Conservation (phyloP, 768 basidiomycete genomes). For the Russula brevipes region DNA sequence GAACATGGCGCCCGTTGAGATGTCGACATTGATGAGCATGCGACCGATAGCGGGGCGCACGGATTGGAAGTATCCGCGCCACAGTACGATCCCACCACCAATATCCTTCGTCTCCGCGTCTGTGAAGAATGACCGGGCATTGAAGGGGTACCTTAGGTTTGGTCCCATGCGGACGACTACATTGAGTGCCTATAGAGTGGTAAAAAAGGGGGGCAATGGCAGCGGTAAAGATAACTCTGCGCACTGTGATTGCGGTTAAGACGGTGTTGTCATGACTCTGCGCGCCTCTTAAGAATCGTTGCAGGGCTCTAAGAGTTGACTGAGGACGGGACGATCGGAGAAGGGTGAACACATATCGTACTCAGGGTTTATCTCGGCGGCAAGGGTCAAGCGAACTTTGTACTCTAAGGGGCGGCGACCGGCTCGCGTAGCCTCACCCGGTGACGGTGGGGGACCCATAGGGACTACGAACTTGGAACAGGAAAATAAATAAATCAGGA, state of each 20-base stretch:
- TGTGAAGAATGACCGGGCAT: conserved; percentile 71
- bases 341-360: conserved; percentile 38
- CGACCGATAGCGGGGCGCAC: conserved; percentile 60
- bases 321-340: conserved; percentile 1
- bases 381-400: conserved; percentile 58
- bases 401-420: conserved; percentile 53
- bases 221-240: conserved; percentile 17
- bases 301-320: conserved; percentile 46
- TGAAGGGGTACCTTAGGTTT: conserved; percentile 60
- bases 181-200: conserved; percentile 52
- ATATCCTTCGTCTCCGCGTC: conserved; percentile 48
- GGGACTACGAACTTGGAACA: conserved; percentile 54
- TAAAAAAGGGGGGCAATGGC: neutral
- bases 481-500: conserved; percentile 9
- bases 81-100: conserved; percentile 60
- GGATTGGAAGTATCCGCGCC: conserved; percentile 81
- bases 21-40: conserved; percentile 72
- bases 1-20: conserved; percentile 73
- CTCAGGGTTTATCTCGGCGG: conserved; percentile 84
- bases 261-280: conserved; percentile 67
- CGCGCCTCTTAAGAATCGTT: conserved; percentile 56
- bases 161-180: conserved; percentile 75
- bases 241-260: conserved; percentile 59
- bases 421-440: neutral
- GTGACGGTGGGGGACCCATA: conserved; percentile 34